phyloP scores from a whole-genome alignment of 305 asterid species.

The Vinca major region DNA sequence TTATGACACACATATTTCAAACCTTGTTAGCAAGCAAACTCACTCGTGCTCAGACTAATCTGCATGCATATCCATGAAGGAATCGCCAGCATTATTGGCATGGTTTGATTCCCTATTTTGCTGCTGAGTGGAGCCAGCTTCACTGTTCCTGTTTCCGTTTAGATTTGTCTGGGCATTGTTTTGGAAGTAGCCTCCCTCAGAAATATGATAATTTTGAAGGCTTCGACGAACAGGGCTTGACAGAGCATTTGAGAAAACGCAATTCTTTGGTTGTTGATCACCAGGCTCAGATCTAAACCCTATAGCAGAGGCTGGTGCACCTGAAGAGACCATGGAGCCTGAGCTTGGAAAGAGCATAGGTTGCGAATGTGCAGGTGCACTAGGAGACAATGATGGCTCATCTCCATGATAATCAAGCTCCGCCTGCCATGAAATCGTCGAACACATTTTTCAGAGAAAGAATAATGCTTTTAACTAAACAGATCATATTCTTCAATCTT shows the following conservation, averaged over 20 bases:
- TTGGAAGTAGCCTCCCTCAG: constrained; percentile 26
- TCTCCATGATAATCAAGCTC: constrained; percentile 27
- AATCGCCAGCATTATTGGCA: constrained; percentile 22
- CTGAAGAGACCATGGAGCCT: constrained; percentile 22
- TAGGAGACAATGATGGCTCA: constrained; percentile 25
- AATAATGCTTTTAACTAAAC: neutral
- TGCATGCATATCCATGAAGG: constrained; percentile 46
- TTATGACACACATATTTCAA: constrained; percentile 10
- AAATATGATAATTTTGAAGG: constrained; percentile 34
- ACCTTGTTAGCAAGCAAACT: constrained; percentile 22
- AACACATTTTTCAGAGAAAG: neutral
- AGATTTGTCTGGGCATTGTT: constrained; percentile 20
- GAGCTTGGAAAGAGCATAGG: constrained; percentile 22
- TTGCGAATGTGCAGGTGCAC: constrained; percentile 18
- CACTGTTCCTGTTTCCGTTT: constrained; percentile 22
- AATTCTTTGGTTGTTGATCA: constrained; percentile 31
- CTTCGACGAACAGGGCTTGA: constrained; percentile 39
- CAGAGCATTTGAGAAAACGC: constrained; percentile 38
- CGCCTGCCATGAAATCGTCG: constrained; percentile 8
- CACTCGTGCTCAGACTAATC: constrained; percentile 32
- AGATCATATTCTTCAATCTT: neutral
- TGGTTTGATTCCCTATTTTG: constrained; percentile 27
- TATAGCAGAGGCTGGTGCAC: constrained; percentile 15
- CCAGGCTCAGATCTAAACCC: constrained; percentile 21
- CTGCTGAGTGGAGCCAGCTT: constrained; percentile 15